A percentile compares a stretch with the other conserved stretches of the same genome.
Conservation (phyloP, 2,329 filamentous ascomycete species). For the Chlorencoelia australis region DNA sequence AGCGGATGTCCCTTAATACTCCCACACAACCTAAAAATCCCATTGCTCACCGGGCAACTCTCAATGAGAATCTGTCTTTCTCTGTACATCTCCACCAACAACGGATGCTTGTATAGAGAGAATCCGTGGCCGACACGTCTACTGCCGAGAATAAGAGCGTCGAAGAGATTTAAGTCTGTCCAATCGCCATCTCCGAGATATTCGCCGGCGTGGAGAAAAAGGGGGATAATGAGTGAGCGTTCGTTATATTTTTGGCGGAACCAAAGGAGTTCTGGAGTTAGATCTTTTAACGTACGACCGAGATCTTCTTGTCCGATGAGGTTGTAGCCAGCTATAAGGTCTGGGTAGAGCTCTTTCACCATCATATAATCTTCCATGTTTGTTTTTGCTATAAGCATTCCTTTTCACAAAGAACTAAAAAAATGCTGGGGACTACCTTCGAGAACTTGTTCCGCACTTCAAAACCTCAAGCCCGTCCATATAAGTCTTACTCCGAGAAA, state of each 20-base stretch:
- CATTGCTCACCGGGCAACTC: constrained; percentile 80
- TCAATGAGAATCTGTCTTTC: constrained; percentile 78
- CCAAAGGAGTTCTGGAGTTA: constrained; percentile 78
- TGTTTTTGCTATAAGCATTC: not conserved
- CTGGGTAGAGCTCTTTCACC: constrained; percentile 65
- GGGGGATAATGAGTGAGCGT: constrained; percentile 69
- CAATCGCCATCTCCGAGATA: constrained; percentile 65
- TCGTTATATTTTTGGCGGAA: constrained; percentile 72
- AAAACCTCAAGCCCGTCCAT: constrained; percentile 62
- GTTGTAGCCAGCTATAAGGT: constrained; percentile 76
- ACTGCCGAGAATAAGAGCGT: constrained; percentile 74
- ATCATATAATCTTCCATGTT: constrained; percentile 78
- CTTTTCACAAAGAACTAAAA: too few relatives aligned
- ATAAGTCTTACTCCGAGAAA: constrained; percentile 80
- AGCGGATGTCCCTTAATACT: constrained; percentile 68
- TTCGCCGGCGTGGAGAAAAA: constrained; percentile 91
- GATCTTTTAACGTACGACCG: constrained; percentile 61
- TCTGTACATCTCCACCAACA: constrained; percentile 75
- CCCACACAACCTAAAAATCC: constrained; percentile 68
- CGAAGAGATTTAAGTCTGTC: constrained; percentile 58
- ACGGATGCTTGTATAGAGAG: constrained; percentile 77
- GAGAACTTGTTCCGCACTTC: constrained; percentile 52
- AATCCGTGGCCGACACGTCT: constrained; percentile 80
- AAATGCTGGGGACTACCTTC: constrained; percentile 35
- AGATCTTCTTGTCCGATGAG: constrained; percentile 76